Base-by-base conservation (phyloP, 2,329 filamentous ascomycete genomes). In the Colletotrichum ledebouriae region DNA sequence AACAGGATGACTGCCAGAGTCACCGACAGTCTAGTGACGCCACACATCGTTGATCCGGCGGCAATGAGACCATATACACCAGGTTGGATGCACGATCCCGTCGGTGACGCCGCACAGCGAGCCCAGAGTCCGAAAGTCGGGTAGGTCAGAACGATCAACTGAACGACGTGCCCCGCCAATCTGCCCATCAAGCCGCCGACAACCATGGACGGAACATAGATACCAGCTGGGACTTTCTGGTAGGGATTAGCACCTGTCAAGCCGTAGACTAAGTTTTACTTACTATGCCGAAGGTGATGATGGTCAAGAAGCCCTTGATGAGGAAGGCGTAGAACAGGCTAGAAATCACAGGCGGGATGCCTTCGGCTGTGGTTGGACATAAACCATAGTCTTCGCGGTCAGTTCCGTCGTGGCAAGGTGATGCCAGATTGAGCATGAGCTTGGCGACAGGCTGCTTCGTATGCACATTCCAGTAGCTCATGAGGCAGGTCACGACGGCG, bases 201-300 rank as follows among this genome's bases (percentile, higher is more conserved):
- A 33, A 98, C 96, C 96, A 99, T 99, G 73, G 95, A 98, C 3
- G 96, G 96, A 2, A 99, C 94, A 74, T 99, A 99, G 73, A 99
- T 98, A 71, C 96, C 96, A 1, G 95, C 94, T 10, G 96, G 96
- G 0, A 98, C 90, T 85, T 98, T 98, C 85, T 88, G 33, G 0
- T 76, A 56, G 7, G 12, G 1, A 2, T 5, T 22, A 76, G 74
- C 22, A 15, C 53, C 20, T 42, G 46, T 6, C 9, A 13, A 3
- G 39, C 11, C 33, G 9, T 33, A 13, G 6, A 20, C 13, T 12
- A 3, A 17, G 11, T 15, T 7, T 20, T 39, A 84, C 87, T 79
- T 79, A 88, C 86, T 73, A 98, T 94, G 29, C 95, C 95, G 79
- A 98, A 98, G 0, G 95, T 97, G 72, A 98, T 90, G 52, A 92